phyloP scores from a whole-genome alignment of 2,329 filamentous ascomycete species.

The Fusarium sororula region DNA sequence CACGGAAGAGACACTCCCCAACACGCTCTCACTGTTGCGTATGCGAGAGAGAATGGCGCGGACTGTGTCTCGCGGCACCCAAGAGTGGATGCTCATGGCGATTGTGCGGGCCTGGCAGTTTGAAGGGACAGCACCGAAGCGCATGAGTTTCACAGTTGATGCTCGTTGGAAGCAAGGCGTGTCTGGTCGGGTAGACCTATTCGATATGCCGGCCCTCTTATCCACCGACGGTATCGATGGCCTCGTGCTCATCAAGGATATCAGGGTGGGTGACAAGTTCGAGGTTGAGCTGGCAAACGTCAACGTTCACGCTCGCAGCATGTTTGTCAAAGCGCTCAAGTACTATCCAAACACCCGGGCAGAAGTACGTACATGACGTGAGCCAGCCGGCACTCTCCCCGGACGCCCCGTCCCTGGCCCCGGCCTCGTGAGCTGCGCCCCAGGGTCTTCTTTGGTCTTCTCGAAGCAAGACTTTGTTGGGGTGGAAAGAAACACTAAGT shows the following conservation, averaged over 20 bases:
- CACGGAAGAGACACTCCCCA: slow-evolving; percentile 50
- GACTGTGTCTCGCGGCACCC: slow-evolving; percentile 53
- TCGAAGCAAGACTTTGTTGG: slow-evolving; percentile 21
- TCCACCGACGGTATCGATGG: slow-evolving; percentile 51
- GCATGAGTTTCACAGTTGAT: slow-evolving; percentile 59
- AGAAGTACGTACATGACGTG: background rate
- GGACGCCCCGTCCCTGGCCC: slow-evolving; percentile 18
- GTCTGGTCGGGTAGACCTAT: slow-evolving; percentile 60
- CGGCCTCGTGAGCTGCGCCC: slow-evolving; percentile 29
- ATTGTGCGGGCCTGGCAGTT: slow-evolving; percentile 68
- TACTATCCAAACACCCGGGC: slow-evolving; percentile 6
- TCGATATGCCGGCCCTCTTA: slow-evolving; percentile 56
- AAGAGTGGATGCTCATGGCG: slow-evolving; percentile 68
- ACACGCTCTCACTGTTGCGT: slow-evolving; percentile 60
- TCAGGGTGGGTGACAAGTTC: slow-evolving; percentile 62
- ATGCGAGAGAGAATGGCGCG: slow-evolving; percentile 63
- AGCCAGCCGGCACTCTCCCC: slow-evolving; percentile 26
- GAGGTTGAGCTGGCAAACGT: slow-evolving; percentile 65
- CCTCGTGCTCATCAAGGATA: slow-evolving; percentile 52
- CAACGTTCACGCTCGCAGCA: slow-evolving; percentile 56
- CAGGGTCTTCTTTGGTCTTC: slow-evolving; percentile 2
- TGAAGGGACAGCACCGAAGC: slow-evolving; percentile 57
- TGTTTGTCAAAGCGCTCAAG: slow-evolving; percentile 58
- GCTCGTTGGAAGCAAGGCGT: slow-evolving; percentile 49
- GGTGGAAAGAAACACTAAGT: slow-evolving; percentile 8